Conservation (phyloP, 2,329 filamentous ascomycete genomes). For the Sporothrix schenckii region DNA sequence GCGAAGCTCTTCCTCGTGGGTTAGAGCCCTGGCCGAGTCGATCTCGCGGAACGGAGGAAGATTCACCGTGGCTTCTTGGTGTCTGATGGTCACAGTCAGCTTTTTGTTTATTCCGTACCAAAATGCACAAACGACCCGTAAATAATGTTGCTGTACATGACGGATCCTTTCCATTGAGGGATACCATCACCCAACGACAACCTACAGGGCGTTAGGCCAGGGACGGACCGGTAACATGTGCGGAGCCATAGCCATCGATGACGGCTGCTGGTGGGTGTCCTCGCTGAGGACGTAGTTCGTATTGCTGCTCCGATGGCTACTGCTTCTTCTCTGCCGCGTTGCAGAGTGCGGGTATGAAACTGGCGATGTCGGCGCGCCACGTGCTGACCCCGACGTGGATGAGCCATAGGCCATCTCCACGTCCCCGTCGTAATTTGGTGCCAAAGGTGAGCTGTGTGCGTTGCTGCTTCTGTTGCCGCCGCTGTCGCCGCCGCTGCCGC, state of each 20-base stretch:
- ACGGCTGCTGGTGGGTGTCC: conserved; percentile 24
- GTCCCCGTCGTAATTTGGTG: conserved; percentile 24
- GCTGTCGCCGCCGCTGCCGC: not conserved
- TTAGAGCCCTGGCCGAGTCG: conserved; percentile 29
- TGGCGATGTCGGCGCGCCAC: not conserved
- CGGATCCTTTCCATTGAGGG: conserved; percentile 13
- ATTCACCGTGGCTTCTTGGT: conserved; percentile 26
- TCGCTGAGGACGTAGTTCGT: conserved; percentile 26
- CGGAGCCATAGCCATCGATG: conserved; percentile 24
- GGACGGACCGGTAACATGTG: conserved; percentile 34
- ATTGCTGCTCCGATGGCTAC: conserved; percentile 24
- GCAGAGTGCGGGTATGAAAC: conserved; percentile 1
- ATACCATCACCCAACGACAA: conserved; percentile 29
- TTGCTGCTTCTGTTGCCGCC: conserved; percentile 9
- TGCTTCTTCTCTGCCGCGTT: conserved; percentile 1
- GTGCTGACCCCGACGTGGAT: not conserved
- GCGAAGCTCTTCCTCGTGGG: conserved; percentile 31
- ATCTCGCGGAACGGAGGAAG: conserved; percentile 34
- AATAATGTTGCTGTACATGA: not conserved
- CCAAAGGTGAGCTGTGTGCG: conserved; percentile 1
- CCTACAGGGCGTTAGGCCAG: conserved; percentile 36
- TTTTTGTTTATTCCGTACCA: not conserved
- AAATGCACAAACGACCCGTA: not conserved
- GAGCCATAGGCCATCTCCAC: conserved; percentile 25
- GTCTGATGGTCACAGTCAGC: conserved; percentile 1